Base-by-base conservation (phyloP, 2,329 filamentous ascomycete genomes). In the Aspergillus quadricinctus region DNA sequence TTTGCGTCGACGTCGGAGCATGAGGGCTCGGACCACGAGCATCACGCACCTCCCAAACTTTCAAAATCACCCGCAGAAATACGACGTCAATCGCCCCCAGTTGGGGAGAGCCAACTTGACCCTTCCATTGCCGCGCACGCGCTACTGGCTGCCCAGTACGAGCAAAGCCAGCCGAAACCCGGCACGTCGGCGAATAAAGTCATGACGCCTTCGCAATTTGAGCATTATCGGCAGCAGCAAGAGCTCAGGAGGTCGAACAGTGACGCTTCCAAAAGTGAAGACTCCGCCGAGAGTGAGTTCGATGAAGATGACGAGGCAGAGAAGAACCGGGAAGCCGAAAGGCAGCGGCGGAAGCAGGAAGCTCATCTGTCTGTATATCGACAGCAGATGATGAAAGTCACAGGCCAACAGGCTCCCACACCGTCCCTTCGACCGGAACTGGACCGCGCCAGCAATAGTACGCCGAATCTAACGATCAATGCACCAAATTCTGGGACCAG, bases 331-430 rank as follows among this genome's bases (percentile, higher is more conserved):
- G 82, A 89, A 68, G 81, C 88, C 49, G 85, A 88, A 19, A 89
- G 87, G 70, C 90, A 94, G 70, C 82, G 92, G 61, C 84, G 86
- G 66, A 94, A 92, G 78, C 92, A 96, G 70, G 90, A 96, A 73
- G 92, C 92, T 11, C 90, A 94, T 70, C 87, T 96, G 79, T 83
- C 90, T 1, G 88, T 96, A 1, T 96, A 96, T 72, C 85, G 92
- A 56, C 92, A 96, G 72, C 89, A 94, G 74, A 96, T 96, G 92
- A 96, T 93, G 89, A 96, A 96, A 75, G 88, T 94, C 29, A 95
- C 91, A 0, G 92, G 92, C 49, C 90, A 93, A 64, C 77, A 85
- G 23, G 72, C 80, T 4, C 72, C 80, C 10, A 75, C 77, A 45
- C 72, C 80, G 14, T 68, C 77, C 10, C 72, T 80, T 27, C 83